These are phyloP conservation scores for Colletotrichum chrysophilum DNA, from an alignment of 2,329 filamentous ascomycete species.

Conservation along the genomic window DNA sequence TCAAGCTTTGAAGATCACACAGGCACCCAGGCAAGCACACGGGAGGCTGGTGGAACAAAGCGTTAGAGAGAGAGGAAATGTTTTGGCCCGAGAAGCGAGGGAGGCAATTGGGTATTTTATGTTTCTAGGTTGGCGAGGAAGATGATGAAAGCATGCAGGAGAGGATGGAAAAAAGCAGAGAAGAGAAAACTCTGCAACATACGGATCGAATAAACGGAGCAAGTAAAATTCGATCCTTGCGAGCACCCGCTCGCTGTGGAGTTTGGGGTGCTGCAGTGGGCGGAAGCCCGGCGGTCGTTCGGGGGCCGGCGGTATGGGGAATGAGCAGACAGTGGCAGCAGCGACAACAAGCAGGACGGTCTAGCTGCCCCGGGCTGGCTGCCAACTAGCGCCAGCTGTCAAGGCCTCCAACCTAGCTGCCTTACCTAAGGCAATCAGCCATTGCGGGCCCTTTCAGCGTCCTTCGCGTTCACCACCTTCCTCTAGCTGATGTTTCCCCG, in stretches of 20 bases:
- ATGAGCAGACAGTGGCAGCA: background rate
- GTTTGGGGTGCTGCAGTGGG: background rate
- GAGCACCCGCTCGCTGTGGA: conserved; percentile 13
- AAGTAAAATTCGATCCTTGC: conserved; percentile 17
- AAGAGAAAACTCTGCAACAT: conserved; percentile 19
- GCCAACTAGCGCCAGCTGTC: background rate
- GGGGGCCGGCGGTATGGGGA: conserved; percentile 4
- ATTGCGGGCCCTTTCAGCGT: background rate
- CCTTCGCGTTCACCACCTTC: conserved; percentile 7
- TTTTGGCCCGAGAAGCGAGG: background rate
- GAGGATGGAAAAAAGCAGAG: background rate
- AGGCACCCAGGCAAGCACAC: conserved; percentile 5
- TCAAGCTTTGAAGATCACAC: conserved; percentile 20
- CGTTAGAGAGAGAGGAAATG: background rate
- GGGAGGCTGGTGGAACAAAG: background rate
- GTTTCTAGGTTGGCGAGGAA: background rate
- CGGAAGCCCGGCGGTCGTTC: conserved; percentile 2
- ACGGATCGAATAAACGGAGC: conserved; percentile 18
- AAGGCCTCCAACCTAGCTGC: background rate
- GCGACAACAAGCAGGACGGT: background rate
- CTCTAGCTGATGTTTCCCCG: conserved; percentile 20
- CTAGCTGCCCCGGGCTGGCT: background rate
- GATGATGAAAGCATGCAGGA: background rate
- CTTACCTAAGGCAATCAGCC: background rate
- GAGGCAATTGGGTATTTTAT: background rate